A percentile compares a stretch with the other conserved stretches of the same genome.
phyloP scores from a whole-genome alignment of 768 basidiomycete genomes.

The Boletus pseudopeckii region DNA sequence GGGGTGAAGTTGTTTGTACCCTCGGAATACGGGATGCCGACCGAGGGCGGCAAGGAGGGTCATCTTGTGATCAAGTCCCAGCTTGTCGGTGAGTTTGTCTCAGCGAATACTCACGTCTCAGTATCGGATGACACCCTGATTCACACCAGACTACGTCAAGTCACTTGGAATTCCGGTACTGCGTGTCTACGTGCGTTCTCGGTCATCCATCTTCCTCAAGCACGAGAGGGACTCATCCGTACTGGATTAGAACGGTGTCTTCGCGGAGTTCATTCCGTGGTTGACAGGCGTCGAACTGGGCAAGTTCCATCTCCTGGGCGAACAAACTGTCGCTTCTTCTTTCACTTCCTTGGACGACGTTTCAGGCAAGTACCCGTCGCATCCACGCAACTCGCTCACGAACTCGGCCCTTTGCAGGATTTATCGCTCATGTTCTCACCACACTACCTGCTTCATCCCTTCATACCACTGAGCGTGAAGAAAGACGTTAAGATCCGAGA shows the following conservation, averaged over 20 bases:
- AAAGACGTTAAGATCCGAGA: neutral
- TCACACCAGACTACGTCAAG: conserved; percentile 26
- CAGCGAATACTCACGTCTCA: neutral
- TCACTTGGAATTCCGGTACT: conserved; percentile 28
- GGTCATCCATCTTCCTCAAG: neutral
- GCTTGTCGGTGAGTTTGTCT: conserved; percentile 25
- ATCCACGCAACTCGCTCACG: neutral
- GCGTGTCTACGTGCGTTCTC: conserved; percentile 32
- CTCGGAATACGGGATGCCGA: conserved; percentile 37
- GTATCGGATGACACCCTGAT: neutral
- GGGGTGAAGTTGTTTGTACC: conserved; percentile 39
- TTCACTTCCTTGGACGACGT: conserved; percentile 34
- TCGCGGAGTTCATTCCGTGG: conserved; percentile 31
- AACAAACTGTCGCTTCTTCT: conserved; percentile 30
- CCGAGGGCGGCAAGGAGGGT: conserved; percentile 30
- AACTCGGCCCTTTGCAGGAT: conserved; percentile 25
- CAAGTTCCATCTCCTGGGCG: conserved; percentile 32
- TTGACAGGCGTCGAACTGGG: conserved; percentile 27
- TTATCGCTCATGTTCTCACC: conserved; percentile 34
- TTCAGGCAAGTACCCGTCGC: conserved; percentile 24
- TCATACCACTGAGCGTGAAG: neutral
- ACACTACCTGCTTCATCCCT: conserved; percentile 25
- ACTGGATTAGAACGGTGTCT: conserved; percentile 32
- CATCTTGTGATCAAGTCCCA: conserved; percentile 24
- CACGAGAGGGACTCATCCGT: neutral